Evolutionary conservation across 1,139 yeast genomes (phyloP).

Genomic region (Taphrina flavorubra): DNA sequence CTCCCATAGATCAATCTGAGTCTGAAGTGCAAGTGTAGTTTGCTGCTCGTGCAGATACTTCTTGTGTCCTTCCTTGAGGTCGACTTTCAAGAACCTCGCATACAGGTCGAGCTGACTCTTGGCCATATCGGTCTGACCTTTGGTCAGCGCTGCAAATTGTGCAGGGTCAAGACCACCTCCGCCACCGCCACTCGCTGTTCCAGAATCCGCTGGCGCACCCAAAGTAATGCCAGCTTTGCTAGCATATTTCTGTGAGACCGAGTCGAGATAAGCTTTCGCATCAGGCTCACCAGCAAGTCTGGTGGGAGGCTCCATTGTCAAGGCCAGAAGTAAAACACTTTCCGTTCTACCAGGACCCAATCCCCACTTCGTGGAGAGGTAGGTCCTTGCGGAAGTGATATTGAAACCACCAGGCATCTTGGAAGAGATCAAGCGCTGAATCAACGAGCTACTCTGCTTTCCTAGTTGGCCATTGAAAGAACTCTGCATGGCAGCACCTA

Average conservation of each 20-base stretch:
- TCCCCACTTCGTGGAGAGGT: conserved; percentile 89
- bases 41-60: conserved; percentile 84
- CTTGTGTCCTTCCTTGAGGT: conserved; percentile 88
- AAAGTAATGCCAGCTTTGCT: conserved; percentile 77
- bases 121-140: conserved; percentile 86
- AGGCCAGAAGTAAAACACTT: conserved; percentile 77
- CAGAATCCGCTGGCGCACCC: conserved; percentile 65
- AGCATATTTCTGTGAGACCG: conserved; percentile 83
- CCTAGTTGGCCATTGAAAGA: conserved; percentile 86
- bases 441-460: conserved; percentile 85
- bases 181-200: conserved; percentile 65
- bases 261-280: conserved; percentile 86
- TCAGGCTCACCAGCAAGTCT: conserved; percentile 87
- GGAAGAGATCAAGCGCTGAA: conserved; percentile 89
- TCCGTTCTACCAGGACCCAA: conserved; percentile 94
- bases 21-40: conserved; percentile 80
- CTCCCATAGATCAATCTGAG: conserved; percentile 89
- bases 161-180: conserved; percentile 95
- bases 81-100: conserved; percentile 92
- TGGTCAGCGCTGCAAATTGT: conserved; percentile 90
- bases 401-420: conserved; percentile 99
- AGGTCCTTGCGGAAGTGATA: conserved; percentile 86
- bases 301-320: conserved; percentile 86
- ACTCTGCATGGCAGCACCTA: conserved; percentile 94
- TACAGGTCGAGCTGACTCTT: conserved; percentile 93